Evolutionary conservation across 345 rosid genomes (phyloP).

Genomic region (Hevea brasiliensis): DNA sequence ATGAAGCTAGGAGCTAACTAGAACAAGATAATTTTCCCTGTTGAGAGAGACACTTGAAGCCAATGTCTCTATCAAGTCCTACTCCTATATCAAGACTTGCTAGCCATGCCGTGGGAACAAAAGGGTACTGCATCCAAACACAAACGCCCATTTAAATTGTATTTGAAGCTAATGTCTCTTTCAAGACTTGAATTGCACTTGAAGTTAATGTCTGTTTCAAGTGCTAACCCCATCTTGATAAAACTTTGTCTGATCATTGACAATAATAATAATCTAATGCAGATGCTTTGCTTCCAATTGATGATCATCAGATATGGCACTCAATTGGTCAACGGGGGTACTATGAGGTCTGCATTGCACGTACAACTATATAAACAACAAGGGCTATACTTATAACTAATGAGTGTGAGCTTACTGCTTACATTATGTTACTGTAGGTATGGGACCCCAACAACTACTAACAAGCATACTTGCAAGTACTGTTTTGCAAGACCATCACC

Average conservation of each 20-base stretch:
- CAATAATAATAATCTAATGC: too few species aligned
- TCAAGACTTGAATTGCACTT: conserved; percentile 1
- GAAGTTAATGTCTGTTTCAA: conserved; percentile 20
- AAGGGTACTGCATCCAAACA: not conserved
- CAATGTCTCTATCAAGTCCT: conserved; percentile 4
- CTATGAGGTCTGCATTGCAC: conserved; percentile 38
- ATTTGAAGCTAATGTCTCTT: conserved; percentile 1
- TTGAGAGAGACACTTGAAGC: conserved; percentile 3
- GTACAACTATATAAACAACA: conserved; percentile 42
- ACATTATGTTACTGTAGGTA: not conserved
- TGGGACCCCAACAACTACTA: conserved; percentile 14
- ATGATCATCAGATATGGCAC: too few species aligned
- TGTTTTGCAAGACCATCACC: conserved; percentile 8
- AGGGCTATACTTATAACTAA: conserved; percentile 15
- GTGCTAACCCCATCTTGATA: conserved; percentile 14
- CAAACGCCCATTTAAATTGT: conserved; percentile 4
- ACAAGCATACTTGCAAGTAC: not conserved
- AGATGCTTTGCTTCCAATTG: conserved; percentile 18
- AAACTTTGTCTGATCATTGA: conserved; percentile 24
- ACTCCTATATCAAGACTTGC: not conserved
- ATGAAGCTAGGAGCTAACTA: not conserved
- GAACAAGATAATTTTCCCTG: conserved; percentile 1
- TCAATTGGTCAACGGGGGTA: conserved; percentile 35
- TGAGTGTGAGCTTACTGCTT: too few species aligned
- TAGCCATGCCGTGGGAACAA: not conserved